A percentile compares a stretch with the other conserved stretches of the same genome.
phyloP scores from a whole-genome alignment of 345 rosid genomes.

The Xanthoceras sorbifolium region DNA sequence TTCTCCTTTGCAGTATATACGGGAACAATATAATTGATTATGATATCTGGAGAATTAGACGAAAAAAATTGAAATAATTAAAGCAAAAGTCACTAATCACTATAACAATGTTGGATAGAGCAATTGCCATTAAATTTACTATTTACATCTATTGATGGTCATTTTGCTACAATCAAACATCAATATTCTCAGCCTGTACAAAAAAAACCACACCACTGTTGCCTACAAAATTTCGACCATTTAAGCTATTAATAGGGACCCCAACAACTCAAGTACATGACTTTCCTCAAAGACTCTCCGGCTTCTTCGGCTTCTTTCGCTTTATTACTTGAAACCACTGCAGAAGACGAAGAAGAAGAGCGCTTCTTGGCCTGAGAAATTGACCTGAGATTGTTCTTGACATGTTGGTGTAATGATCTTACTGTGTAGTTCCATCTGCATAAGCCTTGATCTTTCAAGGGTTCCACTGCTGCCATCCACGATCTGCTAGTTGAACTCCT shows the following conservation, averaged over 20 bases:
- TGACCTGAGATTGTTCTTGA: constrained; percentile 40
- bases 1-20: no score
- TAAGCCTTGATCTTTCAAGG: constrained; percentile 60
- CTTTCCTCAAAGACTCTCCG: constrained; percentile 49
- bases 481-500: constrained; percentile 47
- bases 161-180: neutral
- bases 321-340: constrained; percentile 9
- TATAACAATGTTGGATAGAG: no score
- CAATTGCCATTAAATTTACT: neutral
- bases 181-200: neutral
- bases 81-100: no score
- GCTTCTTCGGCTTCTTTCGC: constrained; percentile 16
- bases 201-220: neutral
- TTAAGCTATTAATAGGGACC: constrained; percentile 38
- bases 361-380: constrained; percentile 47
- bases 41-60: no score
- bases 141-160: neutral
- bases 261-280: constrained; percentile 63
- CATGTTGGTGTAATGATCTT: constrained; percentile 44
- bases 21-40: no score
- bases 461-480: constrained; percentile 63
- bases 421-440: constrained; percentile 58
- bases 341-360: constrained; percentile 43
- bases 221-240: no score
- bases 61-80: no score